Base-by-base conservation (phyloP, 345 rosid genomes). In the Lepidium didymum region DNA sequence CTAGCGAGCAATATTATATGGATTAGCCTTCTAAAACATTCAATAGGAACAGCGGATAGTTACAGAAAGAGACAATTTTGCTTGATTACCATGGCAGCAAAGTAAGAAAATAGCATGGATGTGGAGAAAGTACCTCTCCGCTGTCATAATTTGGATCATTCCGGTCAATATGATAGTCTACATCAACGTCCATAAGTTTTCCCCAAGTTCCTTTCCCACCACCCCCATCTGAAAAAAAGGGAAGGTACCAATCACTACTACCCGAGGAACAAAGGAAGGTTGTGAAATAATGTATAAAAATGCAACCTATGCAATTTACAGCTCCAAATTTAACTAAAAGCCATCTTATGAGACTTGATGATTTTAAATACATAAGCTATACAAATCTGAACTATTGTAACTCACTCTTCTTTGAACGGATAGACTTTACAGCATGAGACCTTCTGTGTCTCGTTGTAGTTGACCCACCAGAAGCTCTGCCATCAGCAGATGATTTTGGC, bases 191-290 rank as follows among this genome's bases (percentile, higher is more conserved):
- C 16, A 93, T 86, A 55, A 93, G 84, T 68, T 84, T 93, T 7
- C 98, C 98, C 98, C 98, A 93, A 4, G 87, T 85, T 35, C 98
- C 98, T 82, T 90, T 93, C 18, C 98, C 98, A 51, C 98, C 97
- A 64, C 75, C 96, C 35, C 98, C 97, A 67, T 93, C 98, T 93
- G 77, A 57, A 64, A 69, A 18, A 65, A 73, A 47, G 12, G 38
- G 14, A 47, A 21, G 31, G 19, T 6, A 15, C 16, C 27, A 7
- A 54, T 55, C 49, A 52, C 4, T 8, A 5, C 12, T 5, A 4
- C 38, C 55, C 10, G 23, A 25, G 8, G 12, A 59, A n/a, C 55
- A 21, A 35, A 55, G 55, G 55, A 52, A 50, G 38, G 13, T 41
- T 55, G 44, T 55, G 16, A 21, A 10, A 35, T 7, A 40, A 53